A percentile compares a stretch with the other conserved stretches of the same genome.
phyloP scores from a whole-genome alignment of 192 early-diverging fungal species.

The Coemansia pectinata region DNA sequence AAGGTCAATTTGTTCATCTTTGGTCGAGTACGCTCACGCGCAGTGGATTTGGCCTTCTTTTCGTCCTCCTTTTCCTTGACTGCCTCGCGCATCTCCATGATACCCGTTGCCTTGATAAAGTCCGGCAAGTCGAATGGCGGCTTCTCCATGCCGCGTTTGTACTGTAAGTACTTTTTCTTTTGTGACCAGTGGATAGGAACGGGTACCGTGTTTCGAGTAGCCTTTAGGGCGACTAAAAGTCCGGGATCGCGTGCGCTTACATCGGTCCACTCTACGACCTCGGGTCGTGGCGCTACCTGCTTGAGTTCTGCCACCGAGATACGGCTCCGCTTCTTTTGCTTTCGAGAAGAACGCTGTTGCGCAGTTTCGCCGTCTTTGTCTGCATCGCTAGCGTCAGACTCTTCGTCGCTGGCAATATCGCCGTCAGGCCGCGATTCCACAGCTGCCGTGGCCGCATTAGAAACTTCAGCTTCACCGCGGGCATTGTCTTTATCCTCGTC shows the following conservation, averaged over 20 bases:
- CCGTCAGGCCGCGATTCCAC: slow-evolving; percentile 9
- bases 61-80: slow-evolving; percentile 88
- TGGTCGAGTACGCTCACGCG: slow-evolving; percentile 82
- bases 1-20: slow-evolving; percentile 97
- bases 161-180: slow-evolving; percentile 96
- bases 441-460: background rate
- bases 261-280: slow-evolving; percentile 98
- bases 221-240: slow-evolving; percentile 88
- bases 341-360: slow-evolving; percentile 26
- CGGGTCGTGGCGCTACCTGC: slow-evolving; percentile 86
- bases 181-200: slow-evolving; percentile 95
- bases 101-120: slow-evolving; percentile 96
- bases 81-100: slow-evolving; percentile 92
- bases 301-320: slow-evolving; percentile 90
- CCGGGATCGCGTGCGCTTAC: slow-evolving; percentile 88
- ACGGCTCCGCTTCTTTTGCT: slow-evolving; percentile 58
- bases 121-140: slow-evolving; percentile 93
- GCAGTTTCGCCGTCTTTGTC: slow-evolving; percentile 16
- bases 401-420: slow-evolving; percentile 18
- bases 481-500: slow-evolving; percentile 8
- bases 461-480: background rate
- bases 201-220: slow-evolving; percentile 90
- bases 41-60: slow-evolving; percentile 76
- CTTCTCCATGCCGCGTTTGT: slow-evolving; percentile 96
- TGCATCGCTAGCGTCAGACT: slow-evolving; percentile 30